Evolutionary conservation across 345 rosid species (phyloP).

Genomic region (Heritiera fomes): DNA sequence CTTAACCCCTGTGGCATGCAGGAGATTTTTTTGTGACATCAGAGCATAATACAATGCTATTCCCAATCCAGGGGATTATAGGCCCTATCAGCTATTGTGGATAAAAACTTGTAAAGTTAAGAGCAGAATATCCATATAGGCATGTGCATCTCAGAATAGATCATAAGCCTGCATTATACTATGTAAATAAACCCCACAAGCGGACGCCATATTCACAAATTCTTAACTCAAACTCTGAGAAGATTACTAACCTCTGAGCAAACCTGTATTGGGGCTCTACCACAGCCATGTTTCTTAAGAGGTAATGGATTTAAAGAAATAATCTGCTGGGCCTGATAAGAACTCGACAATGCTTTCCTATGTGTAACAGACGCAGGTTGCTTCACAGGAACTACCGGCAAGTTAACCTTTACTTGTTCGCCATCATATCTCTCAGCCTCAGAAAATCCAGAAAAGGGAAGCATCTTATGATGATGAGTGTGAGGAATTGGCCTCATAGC

Average conservation of each 20-base stretch:
- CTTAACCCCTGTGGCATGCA: neutral
- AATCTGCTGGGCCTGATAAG: conserved; percentile 88
- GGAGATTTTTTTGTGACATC: neutral
- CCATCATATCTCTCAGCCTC: conserved; percentile 77
- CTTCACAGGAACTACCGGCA: conserved; percentile 64
- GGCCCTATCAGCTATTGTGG: conserved; percentile 5
- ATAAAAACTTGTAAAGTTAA: neutral
- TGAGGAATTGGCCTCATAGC: conserved; percentile 96
- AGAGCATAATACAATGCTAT: neutral
- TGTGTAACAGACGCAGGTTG: conserved; percentile 62
- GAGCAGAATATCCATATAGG: conserved; percentile 4
- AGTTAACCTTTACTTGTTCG: conserved; percentile 61
- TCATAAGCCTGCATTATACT: neutral
- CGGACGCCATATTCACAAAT: neutral
- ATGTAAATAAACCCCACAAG: neutral
- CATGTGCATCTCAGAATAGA: neutral
- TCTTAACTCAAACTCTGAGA: conserved; percentile 9
- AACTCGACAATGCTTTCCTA: conserved; percentile 73
- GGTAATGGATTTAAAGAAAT: conserved; percentile 91
- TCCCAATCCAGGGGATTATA: neutral
- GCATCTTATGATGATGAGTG: conserved; percentile 71
- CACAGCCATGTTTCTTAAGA: conserved; percentile 96
- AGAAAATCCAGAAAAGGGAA: conserved; percentile 72
- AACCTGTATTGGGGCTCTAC: conserved; percentile 86
- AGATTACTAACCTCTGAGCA: conserved; percentile 81